Evolutionary conservation across 1,139 yeast species (phyloP).

Genomic region (Diutina mesorugosa): DNA sequence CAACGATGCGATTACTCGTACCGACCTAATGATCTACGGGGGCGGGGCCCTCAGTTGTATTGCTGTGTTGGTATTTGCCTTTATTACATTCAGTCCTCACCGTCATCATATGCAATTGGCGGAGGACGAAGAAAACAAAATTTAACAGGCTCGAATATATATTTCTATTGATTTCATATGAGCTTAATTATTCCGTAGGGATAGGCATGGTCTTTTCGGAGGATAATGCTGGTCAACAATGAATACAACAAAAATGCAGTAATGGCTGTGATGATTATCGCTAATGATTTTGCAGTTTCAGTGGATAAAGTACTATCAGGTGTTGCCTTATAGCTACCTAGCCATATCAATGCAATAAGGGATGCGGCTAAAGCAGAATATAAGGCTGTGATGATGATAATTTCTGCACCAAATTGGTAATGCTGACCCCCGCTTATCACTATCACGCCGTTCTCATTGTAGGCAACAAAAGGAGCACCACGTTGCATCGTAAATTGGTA

Average conservation of each 20-base stretch:
- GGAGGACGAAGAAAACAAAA: not conserved
- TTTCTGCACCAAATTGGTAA: slow-evolving; percentile 62
- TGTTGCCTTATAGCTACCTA: slow-evolving; percentile 12
- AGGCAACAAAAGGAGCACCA: slow-evolving; percentile 51
- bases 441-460: slow-evolving; percentile 34
- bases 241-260: slow-evolving; percentile 21
- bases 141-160: not conserved
- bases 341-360: slow-evolving; percentile 22
- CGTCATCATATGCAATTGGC: not conserved
- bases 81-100: not conserved
- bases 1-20: not conserved
- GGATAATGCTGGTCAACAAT: slow-evolving; percentile 24
- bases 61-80: not conserved
- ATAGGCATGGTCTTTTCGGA: slow-evolving; percentile 27
- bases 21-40: not conserved
- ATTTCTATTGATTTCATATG: slow-evolving; percentile 9
- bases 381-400: slow-evolving; percentile 32
- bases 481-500: slow-evolving; percentile 49
- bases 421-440: slow-evolving; percentile 49
- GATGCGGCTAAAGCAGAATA: slow-evolving; percentile 33
- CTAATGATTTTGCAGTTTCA: not conserved
- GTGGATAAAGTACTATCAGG: not conserved
- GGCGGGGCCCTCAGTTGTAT: slow-evolving; percentile 1
- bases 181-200: slow-evolving; percentile 25
- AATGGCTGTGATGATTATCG: not conserved